A percentile compares a stretch with the other conserved stretches of the same genome.
Evolutionary conservation across 768 basidiomycete genomes (phyloP).

Genomic region (Suillus clintonianus): DNA sequence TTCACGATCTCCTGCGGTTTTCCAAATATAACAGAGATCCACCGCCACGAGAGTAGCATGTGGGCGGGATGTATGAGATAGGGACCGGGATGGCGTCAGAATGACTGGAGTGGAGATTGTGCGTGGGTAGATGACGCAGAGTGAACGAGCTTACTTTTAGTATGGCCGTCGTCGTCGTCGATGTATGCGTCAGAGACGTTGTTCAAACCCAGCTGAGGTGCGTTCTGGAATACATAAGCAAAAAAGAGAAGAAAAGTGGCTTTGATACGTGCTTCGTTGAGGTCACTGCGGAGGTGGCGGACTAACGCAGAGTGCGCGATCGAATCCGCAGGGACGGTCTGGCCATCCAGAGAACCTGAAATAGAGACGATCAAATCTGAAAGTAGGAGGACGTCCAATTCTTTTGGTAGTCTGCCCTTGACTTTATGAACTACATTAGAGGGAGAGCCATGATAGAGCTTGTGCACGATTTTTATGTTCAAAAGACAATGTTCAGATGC

Average conservation of each 20-base stretch:
- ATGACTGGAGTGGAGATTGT: conserved; percentile 33
- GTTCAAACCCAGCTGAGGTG: conserved; percentile 55
- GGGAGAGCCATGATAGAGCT: conserved; percentile 35
- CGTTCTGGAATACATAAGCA: conserved; percentile 49
- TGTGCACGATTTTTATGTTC: conserved; percentile 47
- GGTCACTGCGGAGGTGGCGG: conserved; percentile 48
- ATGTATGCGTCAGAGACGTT: conserved; percentile 55
- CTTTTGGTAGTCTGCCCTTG: conserved; percentile 35
- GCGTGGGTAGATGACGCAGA: not conserved
- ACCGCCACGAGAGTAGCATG: conserved; percentile 35
- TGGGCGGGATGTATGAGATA: conserved; percentile 26
- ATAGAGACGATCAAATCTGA: conserved; percentile 55
- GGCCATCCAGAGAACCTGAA: conserved; percentile 53
- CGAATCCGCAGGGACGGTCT: conserved; percentile 37
- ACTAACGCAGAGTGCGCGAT: conserved; percentile 53
- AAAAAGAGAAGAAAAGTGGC: conserved; percentile 8
- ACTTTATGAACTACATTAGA: conserved; percentile 31
- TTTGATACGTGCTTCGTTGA: conserved; percentile 45
- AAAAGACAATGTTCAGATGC: conserved; percentile 46
- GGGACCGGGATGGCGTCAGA: conserved; percentile 40
- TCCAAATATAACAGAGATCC: conserved; percentile 46
- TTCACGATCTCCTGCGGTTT: conserved; percentile 14
- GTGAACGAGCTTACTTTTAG: conserved; percentile 38
- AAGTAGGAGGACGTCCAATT: conserved; percentile 51
- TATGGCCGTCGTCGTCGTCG: conserved; percentile 42